Evolutionary conservation across 2,329 filamentous ascomycete species (phyloP), one percentile per base, ranked within the genome.

Genomic region (Colletotrichum kahawae): DNA sequence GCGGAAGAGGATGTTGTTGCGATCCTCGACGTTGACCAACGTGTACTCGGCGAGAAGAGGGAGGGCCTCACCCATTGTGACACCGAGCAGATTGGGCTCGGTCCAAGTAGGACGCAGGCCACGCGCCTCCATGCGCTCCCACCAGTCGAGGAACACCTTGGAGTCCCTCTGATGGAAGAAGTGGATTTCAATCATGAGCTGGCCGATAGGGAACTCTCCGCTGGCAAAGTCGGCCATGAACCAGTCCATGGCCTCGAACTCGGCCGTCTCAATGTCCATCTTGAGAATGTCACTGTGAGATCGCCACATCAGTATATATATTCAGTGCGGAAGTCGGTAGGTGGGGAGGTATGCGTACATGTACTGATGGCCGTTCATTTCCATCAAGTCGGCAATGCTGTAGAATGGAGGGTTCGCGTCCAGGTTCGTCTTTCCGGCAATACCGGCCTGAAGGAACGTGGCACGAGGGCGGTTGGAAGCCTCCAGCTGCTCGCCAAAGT

Each of bases 231-330:
- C 77, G 14, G 51, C 16, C 59, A 76, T 77, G n/a, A 83, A 75
- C 14, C 77, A 78, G 51, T 78, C 78, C 66, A 84, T 73, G 12
- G 82, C 77, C 38, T 79, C 79, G 69, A 82, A 85, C 73, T 85
- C 84, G 14, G 78, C 76, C 5, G 81, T 82, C 67, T 85, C 84
- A 57, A 85, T 83, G 76, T 86, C 84, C 74, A 85, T 85, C 77
- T 85, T 85, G 48, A 85, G 69, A 24, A 86, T 81, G 75, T 86
- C 84, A 66, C 81, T 82, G 67, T 31, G 36, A 43, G 21, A 34
- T 18, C 24, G 18, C 38, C 12, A 27, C 51, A 67, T 77, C 59
- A 78, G 71, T 57, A 14, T 0, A 5, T 60, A n/a, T n/a, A 29
- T 6, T 13, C n/a, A n/a, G 9, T 7, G 6, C 12, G n/a, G 13